Percentiles rank a stretch among this genome's conserved stretches.
phyloP scores from a whole-genome alignment of 2,329 filamentous ascomycete genomes.

The Epichloe gansuensis region DNA sequence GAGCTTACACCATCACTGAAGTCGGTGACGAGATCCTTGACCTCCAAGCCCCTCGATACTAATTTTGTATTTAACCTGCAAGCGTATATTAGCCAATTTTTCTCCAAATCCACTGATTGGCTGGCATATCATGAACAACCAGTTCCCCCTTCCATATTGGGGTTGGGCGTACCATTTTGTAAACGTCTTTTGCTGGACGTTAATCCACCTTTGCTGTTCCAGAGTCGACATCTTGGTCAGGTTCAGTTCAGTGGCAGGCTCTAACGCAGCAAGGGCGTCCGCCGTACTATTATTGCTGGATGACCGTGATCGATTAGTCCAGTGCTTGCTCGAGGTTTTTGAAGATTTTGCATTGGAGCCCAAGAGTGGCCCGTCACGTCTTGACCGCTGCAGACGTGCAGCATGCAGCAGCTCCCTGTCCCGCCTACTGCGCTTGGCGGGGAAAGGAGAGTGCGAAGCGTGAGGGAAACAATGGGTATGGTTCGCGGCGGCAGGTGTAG shows the following conservation, averaged over 20 bases:
- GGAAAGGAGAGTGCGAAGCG: not conserved
- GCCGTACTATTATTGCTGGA: slow-evolving; percentile 20
- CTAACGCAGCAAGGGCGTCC: slow-evolving; percentile 31
- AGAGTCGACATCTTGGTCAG: slow-evolving; percentile 49
- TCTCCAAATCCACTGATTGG: not conserved
- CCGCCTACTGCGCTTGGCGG: slow-evolving; percentile 16
- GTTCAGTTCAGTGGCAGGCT: slow-evolving; percentile 36
- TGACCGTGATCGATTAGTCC: slow-evolving; percentile 23
- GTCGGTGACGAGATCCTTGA: slow-evolving; percentile 79
- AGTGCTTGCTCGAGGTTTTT: slow-evolving; percentile 7
- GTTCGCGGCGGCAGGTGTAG: slow-evolving; percentile 9
- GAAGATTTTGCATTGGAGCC: slow-evolving; percentile 8
- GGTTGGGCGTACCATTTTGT: slow-evolving; percentile 60
- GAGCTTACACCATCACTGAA: slow-evolving; percentile 79
- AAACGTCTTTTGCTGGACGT: slow-evolving; percentile 96
- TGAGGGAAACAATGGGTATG: slow-evolving; percentile 11
- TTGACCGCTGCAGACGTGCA: slow-evolving; percentile 33
- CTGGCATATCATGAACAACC: not conserved
- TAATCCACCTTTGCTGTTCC: slow-evolving; percentile 56
- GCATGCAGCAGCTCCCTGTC: slow-evolving; percentile 38
- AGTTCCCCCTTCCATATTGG: not conserved
- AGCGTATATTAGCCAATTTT: not conserved
- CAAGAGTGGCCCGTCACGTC: slow-evolving; percentile 20
- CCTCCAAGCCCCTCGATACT: slow-evolving; percentile 60
- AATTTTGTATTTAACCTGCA: slow-evolving; percentile 90